Evolutionary conservation across 129 eudicot species (phyloP), one percentile per base, ranked within the genome.

Genomic region (Deinandra increscens): DNA sequence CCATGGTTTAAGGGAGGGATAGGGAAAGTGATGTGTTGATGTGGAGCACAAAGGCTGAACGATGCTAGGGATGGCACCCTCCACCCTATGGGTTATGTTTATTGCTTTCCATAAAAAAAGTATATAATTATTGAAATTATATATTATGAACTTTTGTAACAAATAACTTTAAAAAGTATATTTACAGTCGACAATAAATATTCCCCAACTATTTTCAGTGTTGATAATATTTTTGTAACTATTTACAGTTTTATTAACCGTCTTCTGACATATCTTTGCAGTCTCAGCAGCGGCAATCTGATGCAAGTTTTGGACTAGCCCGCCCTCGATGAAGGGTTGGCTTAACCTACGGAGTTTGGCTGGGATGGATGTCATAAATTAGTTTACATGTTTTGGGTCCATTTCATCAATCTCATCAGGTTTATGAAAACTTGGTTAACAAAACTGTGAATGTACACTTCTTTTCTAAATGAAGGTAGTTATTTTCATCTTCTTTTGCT

Each of bases 291-390:
- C 53, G 13, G 76, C 87, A 78, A 49, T 39, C 75, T 66, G 96
- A 89, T 81, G 78, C 81, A 4, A 74, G 82, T 71, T 87, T 86
- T 83, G 93, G 93, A 70, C 58, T 89, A 80, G 96, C 86, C 83
- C 96, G 93, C 80, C 94, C 96, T 83, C 88, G 94, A 15, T 89
- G 65, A 89, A 81, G 89, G 86, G 38, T 38, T 9, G n/a, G 6
- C n/a, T 10, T 49, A 7, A 9, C 55, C 55, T n/a, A 49, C 9
- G 2, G 48, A 43, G 48, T 11, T 13, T 43, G 48, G 48, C 48
- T 26, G 31, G 31, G 31, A 26, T 26, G 31, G 31, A 26, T 26
- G 31, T 26, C 31, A 1, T 26, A 26, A 26, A 26, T 26, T 26
- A 26, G 31, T 26, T 26, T 26, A 26, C 31, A 26, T 26, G 31